phyloP scores from a whole-genome alignment of 2,329 filamentous ascomycete species.

The Ophiocordyceps camponoti-saundersi region DNA sequence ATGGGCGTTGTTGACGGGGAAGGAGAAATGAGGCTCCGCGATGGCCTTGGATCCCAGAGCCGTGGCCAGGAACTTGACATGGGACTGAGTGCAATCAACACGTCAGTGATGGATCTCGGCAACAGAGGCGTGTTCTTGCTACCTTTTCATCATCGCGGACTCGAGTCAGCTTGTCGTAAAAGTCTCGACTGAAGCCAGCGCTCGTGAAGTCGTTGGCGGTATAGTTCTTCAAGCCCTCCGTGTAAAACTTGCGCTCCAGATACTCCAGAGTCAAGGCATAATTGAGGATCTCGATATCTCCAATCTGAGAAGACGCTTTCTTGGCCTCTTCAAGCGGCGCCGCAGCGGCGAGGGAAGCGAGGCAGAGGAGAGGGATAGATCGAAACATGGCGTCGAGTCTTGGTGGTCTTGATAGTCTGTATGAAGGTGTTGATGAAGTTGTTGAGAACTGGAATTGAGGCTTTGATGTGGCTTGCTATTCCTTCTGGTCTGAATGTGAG shows the following conservation, averaged over 20 bases:
- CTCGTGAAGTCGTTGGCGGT: conserved; percentile 30
- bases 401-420: background rate
- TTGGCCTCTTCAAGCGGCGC: background rate
- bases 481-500: no score
- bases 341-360: conserved; percentile 1
- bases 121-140: background rate
- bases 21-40: conserved; percentile 36
- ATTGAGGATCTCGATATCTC: conserved; percentile 20
- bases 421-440: background rate
- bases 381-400: background rate
- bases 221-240: conserved; percentile 40
- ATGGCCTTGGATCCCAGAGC: conserved; percentile 29
- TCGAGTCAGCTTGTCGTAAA: conserved; percentile 40
- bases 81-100: background rate
- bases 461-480: background rate
- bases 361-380: conserved; percentile 3
- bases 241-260: conserved; percentile 47
- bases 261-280: conserved; percentile 34
- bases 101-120: background rate
- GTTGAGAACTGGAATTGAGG: background rate
- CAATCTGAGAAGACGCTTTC: background rate
- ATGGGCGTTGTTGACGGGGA: conserved; percentile 39
- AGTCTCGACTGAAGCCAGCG: conserved; percentile 30
- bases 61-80: background rate
- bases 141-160: conserved; percentile 34